phyloP scores from a whole-genome alignment of 768 basidiomycete genomes.

The Pleurotus citrinopileatus region DNA sequence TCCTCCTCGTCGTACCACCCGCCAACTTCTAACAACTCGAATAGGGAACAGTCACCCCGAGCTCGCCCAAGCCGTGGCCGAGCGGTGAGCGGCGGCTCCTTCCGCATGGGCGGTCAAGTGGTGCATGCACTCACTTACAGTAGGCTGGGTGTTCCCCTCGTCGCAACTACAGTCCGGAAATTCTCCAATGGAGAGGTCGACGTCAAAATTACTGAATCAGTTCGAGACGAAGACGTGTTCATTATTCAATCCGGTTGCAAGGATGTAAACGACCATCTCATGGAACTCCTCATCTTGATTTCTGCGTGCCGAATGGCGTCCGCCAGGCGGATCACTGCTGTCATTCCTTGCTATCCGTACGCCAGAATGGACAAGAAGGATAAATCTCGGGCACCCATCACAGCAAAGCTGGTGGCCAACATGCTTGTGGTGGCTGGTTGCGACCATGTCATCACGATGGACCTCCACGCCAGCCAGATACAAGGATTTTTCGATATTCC shows the following conservation, averaged over 20 bases:
- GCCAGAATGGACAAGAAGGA: constrained; percentile 99
- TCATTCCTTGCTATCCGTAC: constrained; percentile 97
- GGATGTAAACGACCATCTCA: constrained; percentile 94
- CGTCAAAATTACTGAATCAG: constrained; percentile 91
- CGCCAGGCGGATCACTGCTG: constrained; percentile 92
- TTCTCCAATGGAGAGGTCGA: constrained; percentile 96
- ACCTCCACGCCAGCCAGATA: constrained; percentile 95
- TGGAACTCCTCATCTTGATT: constrained; percentile 98
- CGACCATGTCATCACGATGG: constrained; percentile 99
- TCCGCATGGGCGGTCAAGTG: constrained; percentile 34
- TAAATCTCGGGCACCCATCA: constrained; percentile 93
- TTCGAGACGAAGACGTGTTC: constrained; percentile 98
- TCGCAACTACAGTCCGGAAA: constrained; percentile 81
- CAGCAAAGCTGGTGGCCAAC: constrained; percentile 96
- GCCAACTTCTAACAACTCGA: too few relatives aligned
- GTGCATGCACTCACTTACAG: constrained; percentile 41
- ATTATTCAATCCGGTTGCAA: constrained; percentile 90
- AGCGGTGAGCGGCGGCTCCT: constrained; percentile 81
- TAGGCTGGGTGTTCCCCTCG: constrained; percentile 89
- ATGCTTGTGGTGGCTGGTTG: constrained; percentile 97
- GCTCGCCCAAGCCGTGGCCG: constrained; percentile 92
- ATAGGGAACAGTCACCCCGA: constrained; percentile 97
- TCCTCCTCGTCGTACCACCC: constrained; percentile 13
- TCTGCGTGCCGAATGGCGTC: constrained; percentile 98
- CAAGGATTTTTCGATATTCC: constrained; percentile 99